Evolutionary conservation across 345 rosid species (phyloP), one percentile per base, ranked within the genome.

Genomic region (Erodium maritimum): DNA sequence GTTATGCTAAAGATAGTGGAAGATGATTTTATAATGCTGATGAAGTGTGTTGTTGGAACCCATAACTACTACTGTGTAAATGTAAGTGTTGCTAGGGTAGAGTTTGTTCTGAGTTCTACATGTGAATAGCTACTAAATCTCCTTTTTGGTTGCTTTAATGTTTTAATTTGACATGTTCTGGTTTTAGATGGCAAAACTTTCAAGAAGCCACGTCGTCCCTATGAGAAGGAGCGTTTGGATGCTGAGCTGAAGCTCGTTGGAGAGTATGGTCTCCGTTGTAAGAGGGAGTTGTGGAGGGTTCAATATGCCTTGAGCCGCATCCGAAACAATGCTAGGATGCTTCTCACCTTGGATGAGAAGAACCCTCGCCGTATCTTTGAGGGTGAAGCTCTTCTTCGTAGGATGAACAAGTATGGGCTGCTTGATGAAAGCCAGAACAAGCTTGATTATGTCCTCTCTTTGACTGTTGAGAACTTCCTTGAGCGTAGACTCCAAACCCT

Each of bases 341-440:
- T 82, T 45, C 23, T 82, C 13, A 77, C 88, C 14, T 80, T 82
- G 8, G 87, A 82, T 58, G 90, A 84, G 81, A 82, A 78, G 72
- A 79, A 67, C 21, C 76, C 86, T 0, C 71, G 66, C 3, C 72
- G 84, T 23, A 83, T 83, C 55, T 83, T 83, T 25, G 84, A 80
- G 72, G 89, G 84, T 58, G 86, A 83, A 50, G 86, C 89, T 1
- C 79, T 80, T 14, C 73, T 83, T 0, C 60, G 85, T 12, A 73
- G 83, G 65, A 82, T 83, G 85, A 77, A 80, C 71, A 71, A 81
- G 21, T 83, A 72, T 69, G 83, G 86, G 0, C 79, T 83, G 13
- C 63, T 83, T 51, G 89, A 83, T 10, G 88, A 83, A 84, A 75
- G 81, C 59, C 84, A 84, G 77, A 84, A 84, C 83, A 84, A 81